These are phyloP conservation scores for Eimeria praecox DNA, from an alignment of 169 alveolate genomes.

Conservation along the genomic window DNA sequence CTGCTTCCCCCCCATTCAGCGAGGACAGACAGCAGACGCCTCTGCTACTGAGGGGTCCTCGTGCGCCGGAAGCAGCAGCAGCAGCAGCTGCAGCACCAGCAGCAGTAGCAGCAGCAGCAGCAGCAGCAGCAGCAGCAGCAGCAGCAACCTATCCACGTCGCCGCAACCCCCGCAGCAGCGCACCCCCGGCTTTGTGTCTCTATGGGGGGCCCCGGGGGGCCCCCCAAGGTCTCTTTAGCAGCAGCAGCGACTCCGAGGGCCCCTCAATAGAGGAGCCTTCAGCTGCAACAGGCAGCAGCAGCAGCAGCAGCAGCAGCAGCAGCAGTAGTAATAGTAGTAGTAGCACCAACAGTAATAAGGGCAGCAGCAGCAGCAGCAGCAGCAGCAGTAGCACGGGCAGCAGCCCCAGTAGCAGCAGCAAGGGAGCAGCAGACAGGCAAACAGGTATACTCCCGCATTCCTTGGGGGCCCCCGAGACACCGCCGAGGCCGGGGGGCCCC, in stretches of 20 bases:
- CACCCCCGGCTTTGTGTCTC: constrained; percentile 31
- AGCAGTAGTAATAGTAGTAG: neutral
- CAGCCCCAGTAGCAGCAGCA: constrained; percentile 30
- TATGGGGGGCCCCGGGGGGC: constrained; percentile 33
- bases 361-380: constrained; percentile 6
- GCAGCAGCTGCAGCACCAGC: constrained; percentile 19
- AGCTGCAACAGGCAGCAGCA: neutral
- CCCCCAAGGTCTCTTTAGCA: neutral
- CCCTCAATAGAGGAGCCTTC: neutral
- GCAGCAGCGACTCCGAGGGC: constrained; percentile 64
- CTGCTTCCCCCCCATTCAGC: neutral
- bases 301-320: constrained; percentile 65
- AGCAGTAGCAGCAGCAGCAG: constrained; percentile 37
- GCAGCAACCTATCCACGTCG: constrained; percentile 9
- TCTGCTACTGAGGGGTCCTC: neutral
- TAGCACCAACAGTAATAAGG: neutral
- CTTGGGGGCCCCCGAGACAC: constrained; percentile 1
- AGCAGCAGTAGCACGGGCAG: neutral
- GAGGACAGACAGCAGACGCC: neutral
- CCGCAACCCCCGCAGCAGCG: constrained; percentile 76
- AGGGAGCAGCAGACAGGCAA: neutral
- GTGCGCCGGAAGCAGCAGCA: constrained; percentile 25
- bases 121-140: constrained; percentile 6
- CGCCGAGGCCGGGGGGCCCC: constrained; percentile 41
- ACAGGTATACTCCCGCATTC: neutral